A percentile compares a stretch with the other conserved stretches of the same genome.
Evolutionary conservation across 352 stramenopile species (phyloP).

Genomic region (Phytophthora idaei): DNA sequence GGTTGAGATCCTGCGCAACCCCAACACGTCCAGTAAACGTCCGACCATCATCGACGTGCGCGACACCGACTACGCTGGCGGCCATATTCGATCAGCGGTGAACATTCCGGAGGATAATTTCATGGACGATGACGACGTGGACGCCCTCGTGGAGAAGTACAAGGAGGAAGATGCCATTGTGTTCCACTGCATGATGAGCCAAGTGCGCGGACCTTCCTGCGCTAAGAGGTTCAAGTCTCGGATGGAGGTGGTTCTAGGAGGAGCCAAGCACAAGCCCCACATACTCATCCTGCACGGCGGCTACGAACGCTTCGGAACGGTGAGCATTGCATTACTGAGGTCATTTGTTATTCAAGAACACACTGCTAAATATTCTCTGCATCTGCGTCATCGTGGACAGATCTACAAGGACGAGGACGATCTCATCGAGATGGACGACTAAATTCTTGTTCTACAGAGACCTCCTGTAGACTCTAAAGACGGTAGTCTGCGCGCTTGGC

Average conservation of each 20-base stretch:
- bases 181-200: constrained; percentile 91
- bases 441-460: constrained; percentile 3
- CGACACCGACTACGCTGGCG: constrained; percentile 71
- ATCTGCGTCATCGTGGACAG: constrained; percentile 32
- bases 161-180: constrained; percentile 70
- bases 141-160: constrained; percentile 72
- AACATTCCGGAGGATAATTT: constrained; percentile 85
- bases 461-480: constrained; percentile 37
- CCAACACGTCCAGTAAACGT: constrained; percentile 26
- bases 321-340: constrained; percentile 23
- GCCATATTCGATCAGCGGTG: constrained; percentile 77
- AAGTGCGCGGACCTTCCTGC: constrained; percentile 82
- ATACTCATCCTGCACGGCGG: constrained; percentile 77
- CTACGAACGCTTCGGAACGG: constrained; percentile 68
- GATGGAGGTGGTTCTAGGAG: constrained; percentile 56
- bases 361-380: constrained; percentile 26
- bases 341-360: constrained; percentile 6
- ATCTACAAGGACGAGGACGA: constrained; percentile 55
- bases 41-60: constrained; percentile 81
- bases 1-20: constrained; percentile 55
- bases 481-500: constrained; percentile 58
- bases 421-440: constrained; percentile 48
- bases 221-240: constrained; percentile 76
- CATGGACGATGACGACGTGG: constrained; percentile 81
- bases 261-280: constrained; percentile 48